Base-by-base conservation (phyloP, 139 green algal species). In the Tetratostichococcus sp. region DNA sequence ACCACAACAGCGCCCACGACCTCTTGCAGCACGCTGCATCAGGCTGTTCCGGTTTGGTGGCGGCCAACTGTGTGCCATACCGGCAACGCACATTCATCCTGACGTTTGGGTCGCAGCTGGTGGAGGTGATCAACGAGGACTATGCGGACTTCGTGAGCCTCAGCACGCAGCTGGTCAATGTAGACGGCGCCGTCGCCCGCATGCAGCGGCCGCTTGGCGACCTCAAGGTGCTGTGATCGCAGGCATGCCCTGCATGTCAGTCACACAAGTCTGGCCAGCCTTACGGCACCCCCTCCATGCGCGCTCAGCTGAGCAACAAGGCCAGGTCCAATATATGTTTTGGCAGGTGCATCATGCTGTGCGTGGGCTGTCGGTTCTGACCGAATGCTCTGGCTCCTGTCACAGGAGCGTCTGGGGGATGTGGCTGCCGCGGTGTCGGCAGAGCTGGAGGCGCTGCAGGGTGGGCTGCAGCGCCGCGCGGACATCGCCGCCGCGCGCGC, bases 61-160 rank as follows among this genome's bases (percentile, higher is more conserved):
- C n/a, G n/a, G n/a, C n/a, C n/a, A n/a, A n/a, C n/a, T n/a, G n/a
- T n/a, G n/a, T n/a, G n/a, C n/a, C n/a, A n/a, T n/a, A n/a, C n/a
- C n/a, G n/a, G n/a, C n/a, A n/a, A 59, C 67, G 22, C 35, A 4
- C 69, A 50, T 50, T 50, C 8, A 22, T 50, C 8, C 39, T 50
- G 39, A 50, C n/a, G n/a, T n/a, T 50, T 50, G 39, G 8, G 43
- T 0, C 67, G n/a, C 79, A 90, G 82, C 77, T 97, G 4, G 88
- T 95, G 30, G 90, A 96, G 80, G 91, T 97, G 1, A 93, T 99
- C 84, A 98, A 98, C 70, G 86, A 92, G 42, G 93, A 99, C 84
- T 99, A 97, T 75, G 77, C 85, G 28, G 94, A 97, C 68, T 99
- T 97, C 78, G 91, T 98, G 23, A 86, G 83, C 71, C 87, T 99